phyloP scores from a whole-genome alignment of 192 early-diverging fungal genomes.

The Podila epicladia region DNA sequence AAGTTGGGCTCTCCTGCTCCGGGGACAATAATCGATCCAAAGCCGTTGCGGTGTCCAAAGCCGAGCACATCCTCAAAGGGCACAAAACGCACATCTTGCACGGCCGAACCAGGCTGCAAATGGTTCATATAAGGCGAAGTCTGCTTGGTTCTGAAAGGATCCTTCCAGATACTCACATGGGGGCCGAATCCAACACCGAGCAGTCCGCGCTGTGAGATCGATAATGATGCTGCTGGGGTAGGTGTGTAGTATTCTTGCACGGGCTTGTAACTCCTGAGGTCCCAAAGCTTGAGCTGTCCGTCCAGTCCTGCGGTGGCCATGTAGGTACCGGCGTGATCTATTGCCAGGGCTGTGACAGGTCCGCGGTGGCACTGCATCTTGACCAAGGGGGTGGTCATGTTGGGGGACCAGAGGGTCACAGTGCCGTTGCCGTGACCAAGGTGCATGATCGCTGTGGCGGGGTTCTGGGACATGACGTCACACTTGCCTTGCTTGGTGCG shows the following conservation, averaged over 20 bases:
- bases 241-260: conserved; percentile 85
- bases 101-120: conserved; percentile 60
- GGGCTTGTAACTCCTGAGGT: conserved; percentile 84
- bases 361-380: conserved; percentile 95
- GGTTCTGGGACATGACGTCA: conserved; percentile 89
- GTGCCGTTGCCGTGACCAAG: conserved; percentile 91
- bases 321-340: conserved; percentile 80
- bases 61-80: conserved; percentile 98
- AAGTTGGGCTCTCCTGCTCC: conserved; percentile 98
- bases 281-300: conserved; percentile 92
- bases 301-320: conserved; percentile 95
- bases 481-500: conserved; percentile 81
- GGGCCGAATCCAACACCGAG: conserved; percentile 86
- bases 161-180: conserved; percentile 90
- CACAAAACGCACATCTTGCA: conserved; percentile 76
- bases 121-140: conserved; percentile 91
- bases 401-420: conserved; percentile 93
- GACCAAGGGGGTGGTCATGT: conserved; percentile 83
- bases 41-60: conserved; percentile 80
- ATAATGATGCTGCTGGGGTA: conserved; percentile 79
- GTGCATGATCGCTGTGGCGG: conserved; percentile 89
- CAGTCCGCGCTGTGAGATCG: conserved; percentile 87
- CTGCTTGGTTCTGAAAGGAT: conserved; percentile 79
- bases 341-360: conserved; percentile 85
- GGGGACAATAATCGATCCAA: conserved; percentile 86